Evolutionary conservation across 1,284 basidiomycete genomes (phyloP).

Genomic region (Phellinidium pouzarii): DNA sequence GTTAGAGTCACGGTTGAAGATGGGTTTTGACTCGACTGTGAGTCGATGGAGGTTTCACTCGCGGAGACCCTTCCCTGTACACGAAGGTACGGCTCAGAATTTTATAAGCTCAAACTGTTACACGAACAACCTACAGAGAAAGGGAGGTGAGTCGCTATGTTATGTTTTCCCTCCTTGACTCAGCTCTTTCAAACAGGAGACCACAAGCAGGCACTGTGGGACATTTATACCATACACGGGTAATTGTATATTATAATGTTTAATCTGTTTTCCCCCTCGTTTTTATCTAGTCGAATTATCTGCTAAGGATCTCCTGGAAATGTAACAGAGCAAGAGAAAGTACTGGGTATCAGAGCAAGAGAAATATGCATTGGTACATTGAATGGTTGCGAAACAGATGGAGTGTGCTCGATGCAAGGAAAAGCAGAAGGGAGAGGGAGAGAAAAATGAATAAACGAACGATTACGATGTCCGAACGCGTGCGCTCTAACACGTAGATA

Average conservation of each 20-base stretch:
- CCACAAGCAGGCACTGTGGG: not conserved
- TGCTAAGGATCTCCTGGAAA: not conserved
- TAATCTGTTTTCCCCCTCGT: no score
- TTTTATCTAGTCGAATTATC: not conserved
- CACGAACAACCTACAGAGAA: not conserved
- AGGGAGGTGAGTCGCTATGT: not conserved
- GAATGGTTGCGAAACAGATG: constrained; percentile 9
- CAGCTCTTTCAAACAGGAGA: not conserved
- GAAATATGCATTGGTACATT: constrained; percentile 17
- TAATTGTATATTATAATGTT: not conserved
- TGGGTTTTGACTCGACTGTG: no score
- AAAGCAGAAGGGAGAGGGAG: constrained; percentile 1
- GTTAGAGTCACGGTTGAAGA: no score
- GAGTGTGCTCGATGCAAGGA: constrained; percentile 6
- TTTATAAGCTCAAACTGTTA: not conserved
- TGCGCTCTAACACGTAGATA: not conserved
- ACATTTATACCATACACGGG: not conserved
- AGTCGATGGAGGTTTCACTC: not conserved
- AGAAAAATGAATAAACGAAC: constrained; percentile 1
- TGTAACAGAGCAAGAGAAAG: constrained; percentile 3
- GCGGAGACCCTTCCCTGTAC: not conserved
- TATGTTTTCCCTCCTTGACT: not conserved
- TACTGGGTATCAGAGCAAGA: constrained; percentile 14
- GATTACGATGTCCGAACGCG: constrained; percentile 4
- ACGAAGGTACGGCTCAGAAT: not conserved